Percentiles rank a stretch among this genome's conserved stretches.
Evolutionary conservation across 2,329 filamentous ascomycete genomes (phyloP).

Genomic region (Neonectria ditissima): DNA sequence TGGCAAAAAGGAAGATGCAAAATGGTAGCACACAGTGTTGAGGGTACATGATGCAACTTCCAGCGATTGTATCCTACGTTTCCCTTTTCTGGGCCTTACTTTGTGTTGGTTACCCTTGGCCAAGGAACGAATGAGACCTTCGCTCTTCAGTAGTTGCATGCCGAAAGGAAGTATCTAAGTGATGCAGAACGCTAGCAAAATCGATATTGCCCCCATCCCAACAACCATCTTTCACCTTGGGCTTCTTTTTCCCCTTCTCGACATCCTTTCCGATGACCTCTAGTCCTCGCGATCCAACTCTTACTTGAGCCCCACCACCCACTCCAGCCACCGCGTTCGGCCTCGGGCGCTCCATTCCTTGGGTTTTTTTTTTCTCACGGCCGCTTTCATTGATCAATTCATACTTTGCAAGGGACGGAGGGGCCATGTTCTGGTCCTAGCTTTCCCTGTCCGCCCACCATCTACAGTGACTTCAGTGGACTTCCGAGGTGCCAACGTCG

Average conservation of each 20-base stretch:
- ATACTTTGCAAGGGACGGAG: neutral
- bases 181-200: no score
- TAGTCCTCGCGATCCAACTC: neutral
- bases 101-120: neutral
- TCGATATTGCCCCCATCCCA: no score
- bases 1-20: neutral
- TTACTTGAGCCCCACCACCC: neutral
- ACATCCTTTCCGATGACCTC: neutral
- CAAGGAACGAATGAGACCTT: no score
- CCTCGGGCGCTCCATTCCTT: neutral
- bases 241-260: neutral
- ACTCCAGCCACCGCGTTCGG: neutral
- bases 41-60: neutral
- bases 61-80: neutral
- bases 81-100: neutral
- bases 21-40: conserved; percentile 11
- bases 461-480: no score
- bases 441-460: neutral
- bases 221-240: no score
- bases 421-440: neutral
- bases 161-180: no score
- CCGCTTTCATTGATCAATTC: conserved; percentile 4
- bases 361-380: neutral
- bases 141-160: no score
- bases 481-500: neutral